Conservation (phyloP, 1,284 basidiomycete genomes). For the Rhodotorula sp. region DNA sequence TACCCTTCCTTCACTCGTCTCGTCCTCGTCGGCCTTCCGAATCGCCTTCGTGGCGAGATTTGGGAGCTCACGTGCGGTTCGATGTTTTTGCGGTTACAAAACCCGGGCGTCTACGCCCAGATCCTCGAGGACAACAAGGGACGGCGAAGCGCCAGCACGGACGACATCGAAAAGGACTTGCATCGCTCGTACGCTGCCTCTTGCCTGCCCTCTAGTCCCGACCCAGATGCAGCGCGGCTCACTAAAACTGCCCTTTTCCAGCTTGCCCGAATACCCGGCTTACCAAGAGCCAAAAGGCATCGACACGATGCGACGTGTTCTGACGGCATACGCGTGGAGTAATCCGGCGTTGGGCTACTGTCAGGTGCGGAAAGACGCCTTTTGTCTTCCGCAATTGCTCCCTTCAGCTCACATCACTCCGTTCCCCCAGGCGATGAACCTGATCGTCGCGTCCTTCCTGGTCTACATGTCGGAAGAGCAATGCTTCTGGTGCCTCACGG, state of each 20-base stretch:
- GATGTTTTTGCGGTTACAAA: slow-evolving; percentile 76
- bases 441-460: slow-evolving; percentile 68
- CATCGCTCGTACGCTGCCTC: slow-evolving; percentile 58
- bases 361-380: slow-evolving; percentile 50
- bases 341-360: slow-evolving; percentile 70
- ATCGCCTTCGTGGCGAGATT: slow-evolving; percentile 90
- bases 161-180: slow-evolving; percentile 99
- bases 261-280: slow-evolving; percentile 88
- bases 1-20: slow-evolving; percentile 96
- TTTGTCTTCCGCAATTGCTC: background rate
- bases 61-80: slow-evolving; percentile 98
- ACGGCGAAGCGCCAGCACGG: slow-evolving; percentile 80
- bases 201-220: too few species aligned
- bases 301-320: slow-evolving; percentile 75
- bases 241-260: slow-evolving; percentile 45
- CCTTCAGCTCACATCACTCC: background rate
- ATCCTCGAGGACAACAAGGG: slow-evolving; percentile 78
- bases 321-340: slow-evolving; percentile 95
- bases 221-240: background rate
- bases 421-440: slow-evolving; percentile 43
- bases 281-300: slow-evolving; percentile 89
- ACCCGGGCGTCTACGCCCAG: slow-evolving; percentile 79
- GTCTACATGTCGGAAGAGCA: slow-evolving; percentile 99
- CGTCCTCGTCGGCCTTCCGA: slow-evolving; percentile 94
- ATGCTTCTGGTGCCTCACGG: slow-evolving; percentile 95